Percentiles rank a stretch among this genome's conserved stretches.
Evolutionary conservation across 345 rosid genomes (phyloP).

Genomic region (Turritis glabra): DNA sequence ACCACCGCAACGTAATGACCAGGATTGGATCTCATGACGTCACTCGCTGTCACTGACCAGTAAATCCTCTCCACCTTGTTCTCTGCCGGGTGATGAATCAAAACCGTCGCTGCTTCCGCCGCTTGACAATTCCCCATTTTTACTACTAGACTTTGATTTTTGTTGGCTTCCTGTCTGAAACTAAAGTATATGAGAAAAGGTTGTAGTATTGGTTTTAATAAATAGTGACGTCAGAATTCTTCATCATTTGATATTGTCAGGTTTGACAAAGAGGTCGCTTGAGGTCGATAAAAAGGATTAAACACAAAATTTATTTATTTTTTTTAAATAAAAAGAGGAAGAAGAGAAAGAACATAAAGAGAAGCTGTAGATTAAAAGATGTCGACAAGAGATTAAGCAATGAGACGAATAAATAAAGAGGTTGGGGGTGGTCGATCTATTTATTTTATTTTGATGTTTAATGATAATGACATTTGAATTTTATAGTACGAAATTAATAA

Average conservation of each 20-base stretch:
- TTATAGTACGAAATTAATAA: not conserved
- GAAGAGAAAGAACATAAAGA: not conserved
- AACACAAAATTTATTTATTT: not conserved
- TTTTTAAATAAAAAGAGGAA: not conserved
- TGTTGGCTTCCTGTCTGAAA: slow-evolving; percentile 28
- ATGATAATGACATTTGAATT: slow-evolving; percentile 17
- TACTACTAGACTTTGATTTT: not conserved
- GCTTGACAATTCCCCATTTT: slow-evolving; percentile 92
- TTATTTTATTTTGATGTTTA: not conserved
- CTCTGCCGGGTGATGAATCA: slow-evolving; percentile 73
- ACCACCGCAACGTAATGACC: slow-evolving; percentile 85
- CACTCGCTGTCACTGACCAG: slow-evolving; percentile 70
- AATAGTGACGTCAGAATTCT: slow-evolving; percentile 31
- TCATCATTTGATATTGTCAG: slow-evolving; percentile 26
- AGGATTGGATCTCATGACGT: slow-evolving; percentile 73
- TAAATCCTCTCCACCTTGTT: slow-evolving; percentile 71
- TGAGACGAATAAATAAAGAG: slow-evolving; percentile 28
- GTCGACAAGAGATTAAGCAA: slow-evolving; percentile 21
- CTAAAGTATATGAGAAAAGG: not conserved
- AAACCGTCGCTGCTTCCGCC: slow-evolving; percentile 77
- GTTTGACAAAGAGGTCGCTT: slow-evolving; percentile 35
- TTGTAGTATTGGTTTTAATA: slow-evolving; percentile 14
- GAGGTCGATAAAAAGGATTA: slow-evolving; percentile 4
- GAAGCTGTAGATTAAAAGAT: not conserved
- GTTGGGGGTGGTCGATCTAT: slow-evolving; percentile 31